Evolutionary conservation across 2,329 filamentous ascomycete species (phyloP), one percentile per base, ranked within the genome.

Genomic region (Hysterium pulicare): DNA sequence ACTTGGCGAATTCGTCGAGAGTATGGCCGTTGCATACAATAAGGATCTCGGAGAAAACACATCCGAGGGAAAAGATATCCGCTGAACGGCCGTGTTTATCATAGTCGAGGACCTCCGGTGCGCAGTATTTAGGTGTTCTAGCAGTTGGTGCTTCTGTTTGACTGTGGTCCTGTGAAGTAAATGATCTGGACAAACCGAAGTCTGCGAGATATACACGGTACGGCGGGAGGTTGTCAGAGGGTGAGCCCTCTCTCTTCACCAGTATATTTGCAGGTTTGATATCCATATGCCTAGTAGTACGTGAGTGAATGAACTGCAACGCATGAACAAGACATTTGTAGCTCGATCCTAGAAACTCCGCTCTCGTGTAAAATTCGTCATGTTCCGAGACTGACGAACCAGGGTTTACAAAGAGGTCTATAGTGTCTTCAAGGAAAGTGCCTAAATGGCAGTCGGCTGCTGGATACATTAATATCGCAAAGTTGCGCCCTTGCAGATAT

Each of bases 181-280:
- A 58, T 5, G 49, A 51, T 9, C 46, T 42, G 1, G 43, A 53
- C 2, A 53, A 19, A 3, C 55, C 53, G 23, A 58, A 58, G 16
- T 59, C 55, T 3, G 53, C 47, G 1, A 56, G 17, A n/a, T 55
- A 56, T 1, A 56, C 31, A 1, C 45, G 44, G 32, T 42, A 53
- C 1, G 2, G 3, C 11, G 6, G 33, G 26, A 16, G 11, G 2
- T 17, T 17, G 2, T 28, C 8, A 7, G 4, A 4, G 17, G 28
- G 36, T 23, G n/a, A 21, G 11, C 10, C 9, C 15, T 33, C 13
- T 16, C 16, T n/a, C 26, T 38, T 28, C 17, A 55, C 33, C 4
- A 55, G 47, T 3, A 58, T 47, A 13, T 57, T 57, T 1, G 41
- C 33, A 1, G 55, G 54, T 23, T 58, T 56, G 7, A 58, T 53